phyloP scores from a whole-genome alignment of 768 basidiomycete genomes.

The Lactarius indigo region DNA sequence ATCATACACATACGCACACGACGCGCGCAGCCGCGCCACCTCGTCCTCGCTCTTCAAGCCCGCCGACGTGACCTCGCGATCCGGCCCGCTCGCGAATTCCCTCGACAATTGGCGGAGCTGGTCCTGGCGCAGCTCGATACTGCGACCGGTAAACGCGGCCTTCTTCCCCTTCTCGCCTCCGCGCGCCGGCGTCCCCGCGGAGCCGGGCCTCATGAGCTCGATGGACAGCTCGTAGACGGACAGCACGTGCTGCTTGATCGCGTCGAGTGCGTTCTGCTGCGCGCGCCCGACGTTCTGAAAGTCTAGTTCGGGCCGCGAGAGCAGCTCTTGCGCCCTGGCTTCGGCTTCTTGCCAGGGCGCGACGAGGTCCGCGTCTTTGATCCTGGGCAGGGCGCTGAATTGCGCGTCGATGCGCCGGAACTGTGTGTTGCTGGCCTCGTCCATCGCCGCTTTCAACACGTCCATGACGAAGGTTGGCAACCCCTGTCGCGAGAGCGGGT shows the following conservation, averaged over 20 bases:
- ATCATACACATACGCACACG: constrained; percentile 48
- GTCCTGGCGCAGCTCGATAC: constrained; percentile 49
- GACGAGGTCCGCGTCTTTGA: constrained; percentile 31
- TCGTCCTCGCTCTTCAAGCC: constrained; percentile 31
- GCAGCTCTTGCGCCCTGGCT: constrained; percentile 27
- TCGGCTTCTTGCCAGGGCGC: constrained; percentile 39
- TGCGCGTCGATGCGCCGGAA: constrained; percentile 31
- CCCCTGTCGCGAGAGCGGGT: background rate
- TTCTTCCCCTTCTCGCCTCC: background rate
- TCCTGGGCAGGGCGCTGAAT: constrained; percentile 25
- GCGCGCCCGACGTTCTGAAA: constrained; percentile 30
- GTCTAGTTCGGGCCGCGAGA: constrained; percentile 41
- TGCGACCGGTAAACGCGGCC: constrained; percentile 35
- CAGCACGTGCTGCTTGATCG: constrained; percentile 11
- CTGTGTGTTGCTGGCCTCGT: constrained; percentile 28
- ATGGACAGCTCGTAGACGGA: background rate
- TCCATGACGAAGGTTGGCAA: constrained; percentile 14
- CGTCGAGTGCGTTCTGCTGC: constrained; percentile 1
- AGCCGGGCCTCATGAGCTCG: background rate
- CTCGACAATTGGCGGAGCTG: constrained; percentile 41
- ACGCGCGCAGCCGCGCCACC: constrained; percentile 43
- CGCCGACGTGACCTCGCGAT: constrained; percentile 23
- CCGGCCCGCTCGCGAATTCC: constrained; percentile 38
- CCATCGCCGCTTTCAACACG: constrained; percentile 25
- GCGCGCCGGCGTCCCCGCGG: background rate